Evolutionary conservation across 345 rosid species (phyloP).

Genomic region (Durio zibethinus): DNA sequence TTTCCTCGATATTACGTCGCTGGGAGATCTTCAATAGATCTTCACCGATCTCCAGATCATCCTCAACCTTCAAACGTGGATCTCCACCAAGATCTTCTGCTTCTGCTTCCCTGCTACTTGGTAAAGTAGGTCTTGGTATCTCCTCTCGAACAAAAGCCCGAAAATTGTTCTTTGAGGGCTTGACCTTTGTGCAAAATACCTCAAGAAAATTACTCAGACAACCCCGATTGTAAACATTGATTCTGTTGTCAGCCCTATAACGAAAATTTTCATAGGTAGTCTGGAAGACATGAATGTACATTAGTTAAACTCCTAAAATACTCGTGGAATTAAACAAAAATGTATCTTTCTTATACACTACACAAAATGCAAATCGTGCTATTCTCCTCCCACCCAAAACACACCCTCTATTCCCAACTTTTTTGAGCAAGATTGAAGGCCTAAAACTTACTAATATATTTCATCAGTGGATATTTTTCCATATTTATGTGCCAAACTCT

Average conservation of each 20-base stretch:
- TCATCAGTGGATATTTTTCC: not conserved
- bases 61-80: conserved; percentile 84
- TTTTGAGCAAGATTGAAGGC: not conserved
- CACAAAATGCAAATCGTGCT: not conserved
- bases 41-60: conserved; percentile 83
- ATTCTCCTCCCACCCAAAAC: not conserved
- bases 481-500: not conserved
- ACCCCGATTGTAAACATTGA: conserved; percentile 59
- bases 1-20: conserved; percentile 69
- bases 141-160: conserved; percentile 66
- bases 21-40: conserved; percentile 88
- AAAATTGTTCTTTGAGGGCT: conserved; percentile 79
- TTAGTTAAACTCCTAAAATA: conserved; percentile 1
- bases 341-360: not conserved
- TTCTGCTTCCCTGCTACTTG: conserved; percentile 43
- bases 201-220: conserved; percentile 62
- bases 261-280: conserved; percentile 97
- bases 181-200: conserved; percentile 64
- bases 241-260: conserved; percentile 69
- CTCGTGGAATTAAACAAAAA: not conserved
- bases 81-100: conserved; percentile 48
- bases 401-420: not conserved
- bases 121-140: conserved; percentile 43
- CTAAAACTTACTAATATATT: not conserved
- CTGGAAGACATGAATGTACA: conserved; percentile 41